Evolutionary conservation across 2,329 filamentous ascomycete genomes (phyloP).

Genomic region (Delphinella strobiligena): DNA sequence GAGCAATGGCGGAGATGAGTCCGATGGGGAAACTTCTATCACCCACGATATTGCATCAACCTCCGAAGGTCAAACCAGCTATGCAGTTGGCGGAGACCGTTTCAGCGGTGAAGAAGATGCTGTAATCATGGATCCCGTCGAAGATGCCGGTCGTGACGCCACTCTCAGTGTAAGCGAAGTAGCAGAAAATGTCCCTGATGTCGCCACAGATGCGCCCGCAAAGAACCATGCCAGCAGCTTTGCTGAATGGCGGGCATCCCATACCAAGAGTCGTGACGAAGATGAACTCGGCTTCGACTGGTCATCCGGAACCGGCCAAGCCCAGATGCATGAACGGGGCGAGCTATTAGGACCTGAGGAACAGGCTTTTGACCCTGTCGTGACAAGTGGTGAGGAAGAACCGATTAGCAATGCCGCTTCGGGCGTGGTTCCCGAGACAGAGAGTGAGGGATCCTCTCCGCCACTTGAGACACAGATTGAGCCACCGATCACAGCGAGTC

Average conservation of each 20-base stretch:
- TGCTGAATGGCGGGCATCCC: conserved; percentile 10
- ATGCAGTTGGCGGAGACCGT: conserved; percentile 15
- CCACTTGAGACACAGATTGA: no score
- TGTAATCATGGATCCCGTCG: conserved; percentile 12
- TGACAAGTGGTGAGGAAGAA: no score
- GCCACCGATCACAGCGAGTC: no score
- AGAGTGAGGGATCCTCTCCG: no score
- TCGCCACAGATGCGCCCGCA: conserved; percentile 6
- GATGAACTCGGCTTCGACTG: no score
- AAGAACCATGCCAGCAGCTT: conserved; percentile 7
- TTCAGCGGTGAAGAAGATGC: conserved; percentile 19
- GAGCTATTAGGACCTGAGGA: no score
- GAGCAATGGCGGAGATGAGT: conserved; percentile 6
- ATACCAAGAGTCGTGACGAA: no score
- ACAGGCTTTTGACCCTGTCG: no score
- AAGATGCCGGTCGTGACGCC: conserved; percentile 2
- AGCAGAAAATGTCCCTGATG: conserved; percentile 2
- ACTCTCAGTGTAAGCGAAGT: conserved; percentile 7
- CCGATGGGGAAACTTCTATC: conserved; percentile 7
- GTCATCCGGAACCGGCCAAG: no score
- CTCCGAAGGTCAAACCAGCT: conserved; percentile 12
- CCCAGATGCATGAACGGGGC: no score
- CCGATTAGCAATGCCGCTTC: no score
- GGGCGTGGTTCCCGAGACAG: no score
- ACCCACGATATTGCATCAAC: conserved; percentile 6